phyloP scores from a whole-genome alignment of 2,329 filamentous ascomycete genomes.

The Zasmidium citrigriseum region DNA sequence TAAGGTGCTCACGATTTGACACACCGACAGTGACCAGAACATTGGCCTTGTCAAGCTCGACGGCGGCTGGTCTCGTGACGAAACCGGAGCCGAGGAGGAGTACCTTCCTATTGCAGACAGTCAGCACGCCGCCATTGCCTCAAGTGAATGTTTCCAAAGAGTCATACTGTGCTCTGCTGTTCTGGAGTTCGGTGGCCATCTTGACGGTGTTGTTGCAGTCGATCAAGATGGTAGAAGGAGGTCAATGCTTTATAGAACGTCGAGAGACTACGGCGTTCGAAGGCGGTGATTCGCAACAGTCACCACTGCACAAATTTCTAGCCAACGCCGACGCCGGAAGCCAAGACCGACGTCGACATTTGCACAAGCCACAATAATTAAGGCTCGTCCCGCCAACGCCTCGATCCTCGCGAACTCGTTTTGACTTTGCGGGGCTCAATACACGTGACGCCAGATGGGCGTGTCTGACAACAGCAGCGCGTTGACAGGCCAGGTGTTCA shows the following conservation, averaged over 20 bases:
- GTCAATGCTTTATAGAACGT: background rate
- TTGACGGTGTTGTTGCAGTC: background rate
- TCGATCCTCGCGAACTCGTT: no score
- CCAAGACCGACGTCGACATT: constrained; percentile 2
- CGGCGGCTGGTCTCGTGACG: constrained; percentile 59
- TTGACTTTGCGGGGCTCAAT: background rate
- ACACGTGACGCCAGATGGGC: no score
- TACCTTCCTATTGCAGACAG: constrained; percentile 37
- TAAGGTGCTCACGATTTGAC: constrained; percentile 12
- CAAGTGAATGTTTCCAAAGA: background rate
- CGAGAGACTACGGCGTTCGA: constrained; percentile 3
- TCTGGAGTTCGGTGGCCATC: constrained; percentile 6
- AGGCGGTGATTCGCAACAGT: constrained; percentile 2
- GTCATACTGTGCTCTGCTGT: constrained; percentile 6
- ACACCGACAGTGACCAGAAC: constrained; percentile 59
- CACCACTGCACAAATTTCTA: background rate
- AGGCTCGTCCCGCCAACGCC: background rate
- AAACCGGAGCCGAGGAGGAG: constrained; percentile 56
- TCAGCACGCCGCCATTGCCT: constrained; percentile 5
- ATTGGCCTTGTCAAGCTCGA: constrained; percentile 59
- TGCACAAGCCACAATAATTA: background rate
- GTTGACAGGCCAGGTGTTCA: background rate
- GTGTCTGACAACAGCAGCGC: background rate
- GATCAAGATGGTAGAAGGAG: background rate
- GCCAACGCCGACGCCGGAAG: background rate